These are phyloP conservation scores for Rhodotorula taiwanensis DNA, from an alignment of 768 basidiomycete species.

Conservation along the genomic window DNA sequence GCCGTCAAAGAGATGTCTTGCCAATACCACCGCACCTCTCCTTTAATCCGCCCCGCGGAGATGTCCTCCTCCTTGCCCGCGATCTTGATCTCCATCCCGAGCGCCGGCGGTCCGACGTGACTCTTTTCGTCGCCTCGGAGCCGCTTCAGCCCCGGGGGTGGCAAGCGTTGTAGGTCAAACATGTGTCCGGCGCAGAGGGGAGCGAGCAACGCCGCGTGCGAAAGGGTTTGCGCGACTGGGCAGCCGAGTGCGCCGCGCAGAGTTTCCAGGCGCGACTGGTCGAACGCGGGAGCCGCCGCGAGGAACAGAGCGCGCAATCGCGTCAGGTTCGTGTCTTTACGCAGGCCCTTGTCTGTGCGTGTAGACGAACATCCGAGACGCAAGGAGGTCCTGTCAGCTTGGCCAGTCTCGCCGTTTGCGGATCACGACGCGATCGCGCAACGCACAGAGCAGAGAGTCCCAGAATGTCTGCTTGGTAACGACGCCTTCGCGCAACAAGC, in stretches of 20 bases:
- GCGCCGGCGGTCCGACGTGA: slow-evolving; percentile 22
- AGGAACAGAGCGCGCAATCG: slow-evolving; percentile 20
- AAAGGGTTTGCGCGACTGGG: slow-evolving; percentile 13
- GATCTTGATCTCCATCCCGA: slow-evolving; percentile 30
- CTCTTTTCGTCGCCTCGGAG: slow-evolving; percentile 3
- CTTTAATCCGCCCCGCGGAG: neutral
- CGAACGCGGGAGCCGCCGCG: slow-evolving; percentile 2
- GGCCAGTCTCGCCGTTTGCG: too few species aligned
- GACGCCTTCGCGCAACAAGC: slow-evolving; percentile 21
- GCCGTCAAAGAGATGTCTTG: too few species aligned
- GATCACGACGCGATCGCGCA: too few species aligned
- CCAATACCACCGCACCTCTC: slow-evolving; percentile 31
- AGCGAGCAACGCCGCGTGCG: slow-evolving; percentile 21
- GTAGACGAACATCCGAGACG: too few species aligned
- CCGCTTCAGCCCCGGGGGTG: slow-evolving; percentile 10
- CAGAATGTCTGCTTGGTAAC: slow-evolving; percentile 24
- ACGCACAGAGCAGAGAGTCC: slow-evolving; percentile 28
- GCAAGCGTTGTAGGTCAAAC: slow-evolving; percentile 31
- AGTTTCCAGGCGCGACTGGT: slow-evolving; percentile 24
- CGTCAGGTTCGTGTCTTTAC: slow-evolving; percentile 23
- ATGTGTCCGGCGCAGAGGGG: slow-evolving; percentile 14
- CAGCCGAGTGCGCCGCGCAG: slow-evolving; percentile 29
- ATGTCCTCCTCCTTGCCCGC: slow-evolving; percentile 17
- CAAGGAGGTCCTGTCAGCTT: too few species aligned
- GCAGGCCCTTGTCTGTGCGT: slow-evolving; percentile 14